These are phyloP conservation scores for Ehretia macrophylla DNA, from an alignment of 257 asterid genomes.

Conservation along the genomic window DNA sequence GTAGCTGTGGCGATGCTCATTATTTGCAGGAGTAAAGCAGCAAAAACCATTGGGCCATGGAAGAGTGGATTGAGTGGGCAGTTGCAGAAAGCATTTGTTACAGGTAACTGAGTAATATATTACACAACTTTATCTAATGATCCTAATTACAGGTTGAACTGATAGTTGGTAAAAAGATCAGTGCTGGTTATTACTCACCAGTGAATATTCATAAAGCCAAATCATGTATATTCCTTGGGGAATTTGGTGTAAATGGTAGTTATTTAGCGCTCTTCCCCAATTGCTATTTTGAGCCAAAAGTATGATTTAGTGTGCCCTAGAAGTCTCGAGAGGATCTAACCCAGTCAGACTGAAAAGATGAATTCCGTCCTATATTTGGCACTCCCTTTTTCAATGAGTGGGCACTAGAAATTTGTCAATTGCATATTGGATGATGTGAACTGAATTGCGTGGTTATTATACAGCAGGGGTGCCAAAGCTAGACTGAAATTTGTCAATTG, in stretches of 20 bases:
- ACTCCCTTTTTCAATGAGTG: too few relatives aligned
- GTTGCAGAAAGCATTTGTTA: constrained; percentile 90
- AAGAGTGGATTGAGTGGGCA: constrained; percentile 91
- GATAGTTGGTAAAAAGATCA: background rate
- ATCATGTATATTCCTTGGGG: background rate
- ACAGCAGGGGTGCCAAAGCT: constrained; percentile 83
- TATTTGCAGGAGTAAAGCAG: constrained; percentile 56
- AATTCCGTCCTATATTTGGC: background rate
- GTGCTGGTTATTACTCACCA: background rate
- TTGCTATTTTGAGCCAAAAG: background rate
- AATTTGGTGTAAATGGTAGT: too few relatives aligned
- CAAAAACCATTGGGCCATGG: constrained; percentile 71
- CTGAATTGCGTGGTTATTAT: constrained; percentile 7
- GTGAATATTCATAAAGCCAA: background rate
- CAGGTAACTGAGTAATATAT: constrained; percentile 36
- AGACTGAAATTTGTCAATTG: constrained; percentile 34
- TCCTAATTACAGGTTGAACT: background rate
- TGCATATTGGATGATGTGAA: background rate
- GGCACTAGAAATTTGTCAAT: too few relatives aligned
- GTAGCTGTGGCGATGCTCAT: constrained; percentile 25
- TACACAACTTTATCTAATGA: background rate
- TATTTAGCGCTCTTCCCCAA: too few relatives aligned
- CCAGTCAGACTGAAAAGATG: background rate
- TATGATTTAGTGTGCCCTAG: background rate
- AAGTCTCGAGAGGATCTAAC: background rate